Evolutionary conservation across 768 basidiomycete genomes (phyloP).

Genomic region (Amanita rubescens): DNA sequence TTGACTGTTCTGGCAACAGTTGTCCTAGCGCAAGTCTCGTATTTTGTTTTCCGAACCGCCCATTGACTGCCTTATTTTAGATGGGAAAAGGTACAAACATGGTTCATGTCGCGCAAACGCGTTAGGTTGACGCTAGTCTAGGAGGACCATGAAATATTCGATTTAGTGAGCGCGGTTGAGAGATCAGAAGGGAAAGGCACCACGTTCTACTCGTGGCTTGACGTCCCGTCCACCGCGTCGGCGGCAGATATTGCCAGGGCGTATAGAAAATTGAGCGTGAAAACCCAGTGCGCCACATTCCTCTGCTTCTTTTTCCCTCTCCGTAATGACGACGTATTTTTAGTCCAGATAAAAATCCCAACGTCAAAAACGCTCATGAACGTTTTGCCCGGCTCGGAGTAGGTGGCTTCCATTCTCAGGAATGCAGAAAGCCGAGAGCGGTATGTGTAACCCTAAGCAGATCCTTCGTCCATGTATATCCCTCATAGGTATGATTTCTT

Average conservation of each 20-base stretch:
- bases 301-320: neutral
- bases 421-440: slow-evolving; percentile 69
- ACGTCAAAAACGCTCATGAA: slow-evolving; percentile 74
- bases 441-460: slow-evolving; percentile 30
- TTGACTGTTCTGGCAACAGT: slow-evolving; percentile 46
- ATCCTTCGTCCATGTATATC: slow-evolving; percentile 5
- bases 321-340: neutral
- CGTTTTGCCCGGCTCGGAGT: slow-evolving; percentile 90
- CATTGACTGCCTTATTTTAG: slow-evolving; percentile 24
- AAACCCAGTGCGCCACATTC: slow-evolving; percentile 65
- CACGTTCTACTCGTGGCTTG: slow-evolving; percentile 95
- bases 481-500: slow-evolving; percentile 79
- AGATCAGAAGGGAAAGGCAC: slow-evolving; percentile 85
- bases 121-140: slow-evolving; percentile 20
- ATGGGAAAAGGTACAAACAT: slow-evolving; percentile 58
- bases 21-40: slow-evolving; percentile 49
- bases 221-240: slow-evolving; percentile 66
- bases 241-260: slow-evolving; percentile 78
- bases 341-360: slow-evolving; percentile 95
- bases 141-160: slow-evolving; percentile 97
- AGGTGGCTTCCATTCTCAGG: slow-evolving; percentile 73
- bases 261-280: slow-evolving; percentile 86
- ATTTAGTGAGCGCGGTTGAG: slow-evolving; percentile 79
- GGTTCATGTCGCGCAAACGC: neutral
- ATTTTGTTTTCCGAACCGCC: neutral